Conservation (phyloP, 345 rosid species). For the Eucalyptus tenuipes region DNA sequence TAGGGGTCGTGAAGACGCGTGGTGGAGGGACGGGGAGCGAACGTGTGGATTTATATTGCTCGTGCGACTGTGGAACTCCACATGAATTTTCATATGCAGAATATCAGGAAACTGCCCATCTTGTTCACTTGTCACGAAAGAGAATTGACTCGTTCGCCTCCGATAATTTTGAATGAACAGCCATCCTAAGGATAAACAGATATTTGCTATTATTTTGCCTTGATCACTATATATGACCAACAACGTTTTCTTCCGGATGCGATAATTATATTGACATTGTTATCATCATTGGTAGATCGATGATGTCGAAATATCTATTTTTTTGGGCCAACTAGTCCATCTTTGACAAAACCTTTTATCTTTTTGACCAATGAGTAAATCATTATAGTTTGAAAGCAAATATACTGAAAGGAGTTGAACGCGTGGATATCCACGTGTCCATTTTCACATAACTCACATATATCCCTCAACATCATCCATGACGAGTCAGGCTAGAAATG, state of each 20-base stretch:
- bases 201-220: background rate
- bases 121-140: background rate
- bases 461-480: background rate
- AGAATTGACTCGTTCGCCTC: background rate
- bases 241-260: background rate
- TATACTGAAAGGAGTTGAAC: background rate
- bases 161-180: background rate
- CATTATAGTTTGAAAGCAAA: background rate
- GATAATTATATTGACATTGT: background rate
- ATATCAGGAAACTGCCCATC: background rate
- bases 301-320: background rate
- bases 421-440: fast-evolving
- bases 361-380: background rate
- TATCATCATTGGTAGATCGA: background rate
- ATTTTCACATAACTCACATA: background rate
- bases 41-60: background rate
- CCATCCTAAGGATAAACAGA: background rate
- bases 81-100: background rate
- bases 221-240: background rate
- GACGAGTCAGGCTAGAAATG: background rate
- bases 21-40: background rate
- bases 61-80: background rate
- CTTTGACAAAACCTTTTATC: background rate
- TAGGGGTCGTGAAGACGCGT: background rate
- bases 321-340: background rate